Evolutionary conservation across 2,329 filamentous ascomycete genomes (phyloP).

Genomic region (Ascochyta lentis): DNA sequence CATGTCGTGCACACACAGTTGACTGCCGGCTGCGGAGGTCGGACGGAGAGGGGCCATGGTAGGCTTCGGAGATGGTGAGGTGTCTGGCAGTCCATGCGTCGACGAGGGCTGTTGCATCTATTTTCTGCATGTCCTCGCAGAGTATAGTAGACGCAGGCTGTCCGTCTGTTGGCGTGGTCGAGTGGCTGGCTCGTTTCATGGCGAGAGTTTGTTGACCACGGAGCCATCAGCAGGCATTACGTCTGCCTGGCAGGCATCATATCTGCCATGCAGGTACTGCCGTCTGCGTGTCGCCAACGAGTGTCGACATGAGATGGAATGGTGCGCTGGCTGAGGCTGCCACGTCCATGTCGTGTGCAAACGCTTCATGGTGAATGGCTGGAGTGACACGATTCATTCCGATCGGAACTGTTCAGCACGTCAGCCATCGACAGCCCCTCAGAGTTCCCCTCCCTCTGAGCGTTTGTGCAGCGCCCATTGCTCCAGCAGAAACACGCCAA

Average conservation of each 20-base stretch:
- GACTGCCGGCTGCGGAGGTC: constrained; percentile 33
- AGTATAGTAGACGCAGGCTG: neutral
- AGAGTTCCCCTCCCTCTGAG: constrained; percentile 8
- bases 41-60: constrained; percentile 39
- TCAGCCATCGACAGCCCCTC: constrained; percentile 19
- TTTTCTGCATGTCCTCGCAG: too few relatives aligned
- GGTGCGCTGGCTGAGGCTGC: neutral
- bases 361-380: neutral
- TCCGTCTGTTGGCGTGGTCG: neutral
- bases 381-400: constrained; percentile 4
- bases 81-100: constrained; percentile 10
- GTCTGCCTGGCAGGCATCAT: neutral
- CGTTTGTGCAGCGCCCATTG: constrained; percentile 10
- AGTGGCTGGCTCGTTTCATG: neutral
- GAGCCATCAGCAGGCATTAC: neutral
- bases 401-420: constrained; percentile 27
- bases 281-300: neutral
- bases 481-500: constrained; percentile 7
- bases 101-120: neutral
- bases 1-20: constrained; percentile 20
- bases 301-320: neutral
- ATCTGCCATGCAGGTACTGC: constrained; percentile 5
- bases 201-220: neutral
- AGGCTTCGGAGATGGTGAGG: constrained; percentile 18
- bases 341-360: neutral